phyloP scores from a whole-genome alignment of 768 basidiomycete species.

The Lactarius sp. region DNA sequence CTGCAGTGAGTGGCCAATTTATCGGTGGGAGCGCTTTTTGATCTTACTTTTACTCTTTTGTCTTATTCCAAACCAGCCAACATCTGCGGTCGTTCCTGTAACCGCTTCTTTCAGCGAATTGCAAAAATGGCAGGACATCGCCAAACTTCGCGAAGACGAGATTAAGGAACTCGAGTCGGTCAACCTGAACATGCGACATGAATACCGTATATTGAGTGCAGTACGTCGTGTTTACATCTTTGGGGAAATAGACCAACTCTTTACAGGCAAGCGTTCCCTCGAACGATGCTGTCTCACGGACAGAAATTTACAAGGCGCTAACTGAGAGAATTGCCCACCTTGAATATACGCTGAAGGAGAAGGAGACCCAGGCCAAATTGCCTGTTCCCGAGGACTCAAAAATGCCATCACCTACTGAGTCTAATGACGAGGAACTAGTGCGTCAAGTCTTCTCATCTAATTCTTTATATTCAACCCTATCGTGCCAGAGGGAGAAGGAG shows the following conservation, averaged over 20 bases:
- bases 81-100: slow-evolving; percentile 30
- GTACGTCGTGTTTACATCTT: not conserved
- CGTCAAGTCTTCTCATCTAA: not conserved
- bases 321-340: slow-evolving; percentile 11
- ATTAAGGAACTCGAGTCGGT: slow-evolving; percentile 27
- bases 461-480: not conserved
- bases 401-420: not conserved
- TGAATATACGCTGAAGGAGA: slow-evolving; percentile 21
- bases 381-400: slow-evolving; percentile 11
- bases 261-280: slow-evolving; percentile 20
- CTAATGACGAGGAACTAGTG: slow-evolving; percentile 18
- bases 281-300: slow-evolving; percentile 11
- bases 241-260: not conserved
- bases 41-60: slow-evolving; percentile 34
- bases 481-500: slow-evolving; percentile 15
- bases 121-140: slow-evolving; percentile 40
- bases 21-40: slow-evolving; percentile 56
- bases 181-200: slow-evolving; percentile 26
- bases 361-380: slow-evolving; percentile 8
- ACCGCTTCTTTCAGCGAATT: slow-evolving; percentile 29
- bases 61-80: slow-evolving; percentile 47
- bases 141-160: slow-evolving; percentile 33
- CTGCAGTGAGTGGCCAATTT: slow-evolving; percentile 67
- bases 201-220: slow-evolving; percentile 24
- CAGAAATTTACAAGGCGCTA: slow-evolving; percentile 18